Conservation (phyloP, 768 basidiomycete genomes). For the Russula lepida region DNA sequence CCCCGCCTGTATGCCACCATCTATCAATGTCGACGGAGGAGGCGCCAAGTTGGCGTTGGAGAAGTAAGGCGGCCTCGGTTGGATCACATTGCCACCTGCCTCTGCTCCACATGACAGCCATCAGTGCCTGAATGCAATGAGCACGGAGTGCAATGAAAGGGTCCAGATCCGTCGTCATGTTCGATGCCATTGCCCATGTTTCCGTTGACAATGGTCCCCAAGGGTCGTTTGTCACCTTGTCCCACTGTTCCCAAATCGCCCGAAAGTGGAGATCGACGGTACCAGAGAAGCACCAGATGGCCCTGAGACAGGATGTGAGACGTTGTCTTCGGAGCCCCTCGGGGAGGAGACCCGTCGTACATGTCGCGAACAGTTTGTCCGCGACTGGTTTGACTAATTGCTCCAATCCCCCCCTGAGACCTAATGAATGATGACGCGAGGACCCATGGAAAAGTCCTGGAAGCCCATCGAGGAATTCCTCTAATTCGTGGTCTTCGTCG, state of each 20-base stretch:
- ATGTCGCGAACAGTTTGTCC: background rate
- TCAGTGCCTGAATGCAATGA: conserved; percentile 6
- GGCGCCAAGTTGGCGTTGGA: conserved; percentile 3
- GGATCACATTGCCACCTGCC: conserved; percentile 6
- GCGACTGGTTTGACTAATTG: background rate
- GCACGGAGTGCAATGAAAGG: conserved; percentile 2
- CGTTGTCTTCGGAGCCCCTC: conserved; percentile 2
- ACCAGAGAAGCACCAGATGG: conserved; percentile 4
- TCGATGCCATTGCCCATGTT: conserved; percentile 2
- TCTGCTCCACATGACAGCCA: background rate
- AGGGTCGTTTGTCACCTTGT: background rate
- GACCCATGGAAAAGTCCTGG: conserved; percentile 3
- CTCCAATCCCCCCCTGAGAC: background rate
- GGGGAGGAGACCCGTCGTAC: conserved; percentile 4
- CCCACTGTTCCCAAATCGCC: conserved; percentile 3
- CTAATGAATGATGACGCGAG: background rate
- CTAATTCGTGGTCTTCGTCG: conserved; percentile 11
- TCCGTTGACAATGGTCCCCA: conserved; percentile 10
- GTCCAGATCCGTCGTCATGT: background rate
- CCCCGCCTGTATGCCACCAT: background rate
- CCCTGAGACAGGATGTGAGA: conserved; percentile 1
- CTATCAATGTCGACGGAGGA: background rate
- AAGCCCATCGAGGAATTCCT: conserved; percentile 9
- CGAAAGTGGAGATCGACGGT: background rate
- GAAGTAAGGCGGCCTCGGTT: background rate